Evolutionary conservation across 208 protist genomes (phyloP), one percentile per base, ranked within the genome.

Genomic region (Wallacemonas collosoma): DNA sequence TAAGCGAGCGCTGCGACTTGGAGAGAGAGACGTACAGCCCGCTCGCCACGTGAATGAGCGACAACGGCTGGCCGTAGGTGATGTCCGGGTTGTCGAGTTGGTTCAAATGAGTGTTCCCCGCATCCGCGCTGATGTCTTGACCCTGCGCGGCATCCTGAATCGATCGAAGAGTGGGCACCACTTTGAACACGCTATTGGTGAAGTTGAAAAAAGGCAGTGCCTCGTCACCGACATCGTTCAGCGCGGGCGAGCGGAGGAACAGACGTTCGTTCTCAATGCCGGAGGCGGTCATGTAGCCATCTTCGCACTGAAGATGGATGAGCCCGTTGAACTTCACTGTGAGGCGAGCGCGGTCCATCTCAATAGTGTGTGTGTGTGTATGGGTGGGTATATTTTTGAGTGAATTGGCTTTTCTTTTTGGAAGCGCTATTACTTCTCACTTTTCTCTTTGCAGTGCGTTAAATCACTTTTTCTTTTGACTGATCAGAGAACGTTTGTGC

Each of bases 31-130:
- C 77, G 62, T 85, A 88, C 44, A 91, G 73, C 4, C 76, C 75
- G 73, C 85, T 92, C 26, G 81, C 76, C 48, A 62, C 58, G 81
- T 94, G 89, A 40, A 87, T 62, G 3, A 94, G 81, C 5, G 81
- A 81, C 73, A 92, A 92, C 62, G 55, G 64, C 76, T 77, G 55
- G 47, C 89, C 87, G 75, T 91, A 94, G 50, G 78, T 86, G 60
- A 94, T 77, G 47, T 94, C 79, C 51, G 63, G 73, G 36, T 71
- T 71, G 58, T 81, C 76, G 14, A 83, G 60, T 43, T 74, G 71
- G 72, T 79, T 71, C 7, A 77, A 74, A 9, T 76, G 41, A 17
- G 71, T 80, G 39, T 54, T 54, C 40, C 75, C 71, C 41, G 38
- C 71, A 8, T 58, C 65, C 5, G 56, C 56, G 1, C 26, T 39